These are phyloP conservation scores for Hanseniaspora guilliermondii DNA, from an alignment of 805 yeast species.

Conservation along the genomic window DNA sequence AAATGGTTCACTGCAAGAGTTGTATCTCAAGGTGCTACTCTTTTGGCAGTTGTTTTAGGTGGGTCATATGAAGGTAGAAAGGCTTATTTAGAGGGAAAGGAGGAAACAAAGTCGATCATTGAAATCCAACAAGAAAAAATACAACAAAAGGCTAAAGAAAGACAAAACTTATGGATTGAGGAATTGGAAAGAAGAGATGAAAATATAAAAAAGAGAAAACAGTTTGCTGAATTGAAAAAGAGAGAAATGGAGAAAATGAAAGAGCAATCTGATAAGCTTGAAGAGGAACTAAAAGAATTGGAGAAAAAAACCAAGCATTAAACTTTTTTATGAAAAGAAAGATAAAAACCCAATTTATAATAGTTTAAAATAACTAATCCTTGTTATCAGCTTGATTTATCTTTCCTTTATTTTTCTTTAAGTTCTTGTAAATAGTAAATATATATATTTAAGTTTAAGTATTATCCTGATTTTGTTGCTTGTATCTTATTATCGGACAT, in stretches of 20 bases:
- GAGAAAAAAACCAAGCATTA: conserved; percentile 15
- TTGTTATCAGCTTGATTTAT: too few species aligned
- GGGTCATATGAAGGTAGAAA: conserved; percentile 50
- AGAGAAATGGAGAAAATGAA: conserved; percentile 31
- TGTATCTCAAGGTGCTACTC: conserved; percentile 70
- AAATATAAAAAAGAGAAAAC: conserved; percentile 53
- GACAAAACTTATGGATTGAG: conserved; percentile 82
- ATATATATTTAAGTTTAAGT: too few species aligned
- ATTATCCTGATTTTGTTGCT: too few species aligned
- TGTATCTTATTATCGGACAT: neutral
- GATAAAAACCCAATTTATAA: too few species aligned
- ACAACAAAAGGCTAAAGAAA: conserved; percentile 46
- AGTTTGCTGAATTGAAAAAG: conserved; percentile 53
- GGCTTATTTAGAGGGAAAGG: conserved; percentile 44
- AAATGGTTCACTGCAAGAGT: conserved; percentile 84
- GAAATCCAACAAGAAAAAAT: conserved; percentile 3
- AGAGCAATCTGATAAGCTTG: conserved; percentile 21
- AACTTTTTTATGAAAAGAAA: too few species aligned
- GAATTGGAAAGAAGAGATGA: conserved; percentile 79
- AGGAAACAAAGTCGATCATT: neutral
- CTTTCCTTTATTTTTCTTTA: too few species aligned
- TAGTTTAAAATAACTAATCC: too few species aligned
- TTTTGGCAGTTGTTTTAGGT: conserved; percentile 72
- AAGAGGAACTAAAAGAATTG: conserved; percentile 23
- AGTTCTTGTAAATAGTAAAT: neutral